phyloP scores from a whole-genome alignment of 805 yeast species.

The Metschnikowia bowlesiae region DNA sequence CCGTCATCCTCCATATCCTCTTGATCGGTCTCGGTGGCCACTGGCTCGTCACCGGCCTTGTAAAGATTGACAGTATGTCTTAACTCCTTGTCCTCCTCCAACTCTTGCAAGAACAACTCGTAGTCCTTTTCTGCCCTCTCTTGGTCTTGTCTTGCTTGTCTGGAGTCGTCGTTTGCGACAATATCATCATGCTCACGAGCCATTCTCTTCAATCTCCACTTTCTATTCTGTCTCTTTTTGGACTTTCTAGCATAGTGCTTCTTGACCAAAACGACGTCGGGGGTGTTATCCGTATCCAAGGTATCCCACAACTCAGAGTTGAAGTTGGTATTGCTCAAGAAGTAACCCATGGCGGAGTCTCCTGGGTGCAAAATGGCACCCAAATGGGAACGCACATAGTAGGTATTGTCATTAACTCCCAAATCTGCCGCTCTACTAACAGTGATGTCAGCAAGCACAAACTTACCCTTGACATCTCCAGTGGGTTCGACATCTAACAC shows the following conservation, averaged over 20 bases:
- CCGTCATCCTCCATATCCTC: constrained; percentile 55
- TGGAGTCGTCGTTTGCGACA: constrained; percentile 63
- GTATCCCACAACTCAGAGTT: constrained; percentile 83
- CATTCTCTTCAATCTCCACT: constrained; percentile 95
- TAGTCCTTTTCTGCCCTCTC: constrained; percentile 93
- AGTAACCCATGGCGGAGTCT: constrained; percentile 91
- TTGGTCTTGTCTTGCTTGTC: constrained; percentile 80
- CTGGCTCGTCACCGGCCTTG: constrained; percentile 47
- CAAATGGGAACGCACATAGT: constrained; percentile 81
- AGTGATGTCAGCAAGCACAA: constrained; percentile 83
- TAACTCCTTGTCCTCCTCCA: constrained; percentile 94
- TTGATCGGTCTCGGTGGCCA: constrained; percentile 36
- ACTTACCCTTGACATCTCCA: constrained; percentile 70
- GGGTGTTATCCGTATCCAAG: constrained; percentile 55
- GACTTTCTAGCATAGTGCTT: constrained; percentile 79
- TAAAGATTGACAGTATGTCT: constrained; percentile 87
- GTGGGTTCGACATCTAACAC: constrained; percentile 94
- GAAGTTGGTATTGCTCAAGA: constrained; percentile 76
- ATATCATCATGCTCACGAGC: constrained; percentile 91
- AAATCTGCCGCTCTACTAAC: constrained; percentile 86
- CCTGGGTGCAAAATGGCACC: constrained; percentile 97
- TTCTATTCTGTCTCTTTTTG: constrained; percentile 70
- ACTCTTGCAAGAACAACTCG: constrained; percentile 91
- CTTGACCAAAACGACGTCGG: constrained; percentile 87
- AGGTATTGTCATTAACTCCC: constrained; percentile 80